Evolutionary conservation across 768 basidiomycete species (phyloP).

Genomic region (Hydnomerulius pinastri): DNA sequence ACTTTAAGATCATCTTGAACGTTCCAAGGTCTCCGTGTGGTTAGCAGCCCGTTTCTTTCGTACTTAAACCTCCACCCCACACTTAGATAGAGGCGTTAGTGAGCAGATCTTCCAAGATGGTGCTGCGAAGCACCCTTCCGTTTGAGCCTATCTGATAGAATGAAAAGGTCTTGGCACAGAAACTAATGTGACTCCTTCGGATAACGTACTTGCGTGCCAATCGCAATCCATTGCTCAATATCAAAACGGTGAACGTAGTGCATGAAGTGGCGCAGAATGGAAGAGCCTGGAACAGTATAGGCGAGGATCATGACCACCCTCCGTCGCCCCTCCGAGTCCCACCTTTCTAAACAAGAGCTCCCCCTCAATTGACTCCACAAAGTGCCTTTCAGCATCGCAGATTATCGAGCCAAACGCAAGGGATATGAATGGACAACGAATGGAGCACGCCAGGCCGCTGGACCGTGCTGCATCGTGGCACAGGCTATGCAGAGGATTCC

Average conservation of each 20-base stretch:
- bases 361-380: not conserved
- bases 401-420: conserved; percentile 36
- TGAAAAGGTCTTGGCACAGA: no score
- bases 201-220: no score
- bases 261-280: conserved; percentile 12
- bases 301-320: conserved; percentile 21
- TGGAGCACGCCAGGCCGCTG: not conserved
- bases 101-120: no score
- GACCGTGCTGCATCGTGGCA: not conserved
- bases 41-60: no score
- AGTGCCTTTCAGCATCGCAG: conserved; percentile 26
- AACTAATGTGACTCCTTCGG: no score
- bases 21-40: not conserved
- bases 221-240: not conserved
- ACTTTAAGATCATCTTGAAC: not conserved
- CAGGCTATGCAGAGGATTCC: not conserved
- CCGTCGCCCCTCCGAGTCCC: not conserved
- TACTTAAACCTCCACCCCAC: no score
- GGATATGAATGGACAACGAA: conserved; percentile 26
- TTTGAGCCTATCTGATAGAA: no score
- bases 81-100: no score
- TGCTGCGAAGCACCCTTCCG: no score
- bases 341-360: not conserved
- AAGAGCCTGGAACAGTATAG: conserved; percentile 5
- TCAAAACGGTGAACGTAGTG: not conserved